A percentile compares a stretch with the other conserved stretches of the same genome.
These are phyloP conservation scores for Talaromyces piceae DNA, from an alignment of 2,329 filamentous ascomycete genomes.

Conservation along the genomic window DNA sequence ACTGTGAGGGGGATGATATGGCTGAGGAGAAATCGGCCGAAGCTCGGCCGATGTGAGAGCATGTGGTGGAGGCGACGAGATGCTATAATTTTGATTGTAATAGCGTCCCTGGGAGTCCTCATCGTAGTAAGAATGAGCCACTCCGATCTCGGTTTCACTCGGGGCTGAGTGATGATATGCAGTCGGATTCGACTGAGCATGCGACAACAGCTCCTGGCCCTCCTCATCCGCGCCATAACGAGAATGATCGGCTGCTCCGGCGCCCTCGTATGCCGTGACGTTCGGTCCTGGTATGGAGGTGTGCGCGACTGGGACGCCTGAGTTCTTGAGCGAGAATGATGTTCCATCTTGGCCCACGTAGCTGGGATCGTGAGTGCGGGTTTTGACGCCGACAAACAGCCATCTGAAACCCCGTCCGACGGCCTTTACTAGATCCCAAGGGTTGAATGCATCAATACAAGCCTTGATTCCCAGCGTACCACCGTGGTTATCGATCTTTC, in stretches of 20 bases:
- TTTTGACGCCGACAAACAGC: conserved; percentile 66
- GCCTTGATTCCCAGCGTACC: conserved; percentile 60
- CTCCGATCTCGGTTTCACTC: conserved; percentile 9
- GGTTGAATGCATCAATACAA: conserved; percentile 64
- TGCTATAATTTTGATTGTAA: conserved; percentile 3
- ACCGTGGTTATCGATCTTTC: conserved; percentile 52
- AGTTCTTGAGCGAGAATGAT: conserved; percentile 22
- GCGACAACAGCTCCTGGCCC: conserved; percentile 30
- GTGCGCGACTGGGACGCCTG: conserved; percentile 11
- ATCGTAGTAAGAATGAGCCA: conserved; percentile 15
- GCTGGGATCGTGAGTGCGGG: conserved; percentile 33
- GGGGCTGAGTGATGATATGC: conserved; percentile 14
- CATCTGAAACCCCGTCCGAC: conserved; percentile 70
- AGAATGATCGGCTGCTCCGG: conserved; percentile 15
- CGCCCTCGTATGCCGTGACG: conserved; percentile 18
- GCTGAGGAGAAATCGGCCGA: conserved; percentile 10
- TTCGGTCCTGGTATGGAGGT: conserved; percentile 12
- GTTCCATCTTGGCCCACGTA: conserved; percentile 24
- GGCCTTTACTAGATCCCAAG: conserved; percentile 76
- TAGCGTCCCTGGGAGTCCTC: conserved; percentile 13
- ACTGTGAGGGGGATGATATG: conserved; percentile 6
- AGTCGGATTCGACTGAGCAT: conserved; percentile 31
- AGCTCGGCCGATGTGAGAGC: conserved; percentile 5
- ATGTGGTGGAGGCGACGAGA: background rate
- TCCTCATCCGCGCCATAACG: conserved; percentile 29